Evolutionary conservation across 352 stramenopile species (phyloP), one percentile per base, ranked within the genome.

Genomic region (Thalassiosira mediterranea): DNA sequence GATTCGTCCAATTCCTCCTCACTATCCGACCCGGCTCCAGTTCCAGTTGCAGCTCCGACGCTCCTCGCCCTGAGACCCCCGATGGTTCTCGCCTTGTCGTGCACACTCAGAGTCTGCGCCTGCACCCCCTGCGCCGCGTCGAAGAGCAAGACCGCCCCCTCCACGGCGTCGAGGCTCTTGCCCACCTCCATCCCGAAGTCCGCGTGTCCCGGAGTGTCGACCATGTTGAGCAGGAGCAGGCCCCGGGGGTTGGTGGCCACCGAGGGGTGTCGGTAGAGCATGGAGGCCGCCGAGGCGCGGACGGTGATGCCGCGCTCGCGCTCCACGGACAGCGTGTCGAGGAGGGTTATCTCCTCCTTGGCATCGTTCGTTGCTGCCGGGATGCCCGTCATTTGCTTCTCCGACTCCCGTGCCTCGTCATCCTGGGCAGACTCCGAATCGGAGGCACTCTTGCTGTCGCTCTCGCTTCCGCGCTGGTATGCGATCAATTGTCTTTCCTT

Each of bases 281-380:
- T 98, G 4, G 95, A 98, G 11, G 96, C 96, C 7, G 96, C 98
- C 57, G 98, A 95, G 3, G 97, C 96, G 85, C 99, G 99, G 15
- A 99, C 97, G 0, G 97, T 99, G 69, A 99, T 99, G 19, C 97
- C 97, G 26, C 97, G 94, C 81, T 99, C 95, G 32, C 95, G 84
- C 83, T 99, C 97, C 1, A 99, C 96, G 60, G 96, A 92, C 37
- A 99, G 89, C 42, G 94, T 98, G 84, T 99, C 96, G 10, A 95
- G 65, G 2, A 90, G 28, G 40, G 83, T 73, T 54, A 91, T 91
- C 58, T 91, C 68, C 87, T 93, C 83, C 59, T 88, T 90, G 15
- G 32, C 56, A 23, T 78, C 65, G 61, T 81, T 67, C 5, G 40
- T 32, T n/a, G 57, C 19, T 65, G 26, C 23, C 38, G 11, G 10